Evolutionary conservation across 2,329 filamentous ascomycete species (phyloP).

Genomic region (Trichoderma lentiforme): DNA sequence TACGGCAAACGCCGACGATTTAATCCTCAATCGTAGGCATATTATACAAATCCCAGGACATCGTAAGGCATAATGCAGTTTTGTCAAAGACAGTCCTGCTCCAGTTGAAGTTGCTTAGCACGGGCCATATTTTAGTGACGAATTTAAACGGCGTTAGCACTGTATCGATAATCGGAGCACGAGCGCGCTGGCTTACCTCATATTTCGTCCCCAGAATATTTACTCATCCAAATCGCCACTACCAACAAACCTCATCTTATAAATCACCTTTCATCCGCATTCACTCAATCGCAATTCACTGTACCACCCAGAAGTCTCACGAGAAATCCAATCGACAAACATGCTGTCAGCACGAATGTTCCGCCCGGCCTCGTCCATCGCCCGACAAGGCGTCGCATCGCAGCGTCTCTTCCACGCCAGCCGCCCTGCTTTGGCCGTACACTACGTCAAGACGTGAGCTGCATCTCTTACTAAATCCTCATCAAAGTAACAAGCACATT

Average conservation of each 20-base stretch:
- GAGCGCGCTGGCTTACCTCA: constrained; percentile 3
- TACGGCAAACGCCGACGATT: not conserved
- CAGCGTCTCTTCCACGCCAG: constrained; percentile 36
- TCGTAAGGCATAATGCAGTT: not conserved
- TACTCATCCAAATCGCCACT: constrained; percentile 1
- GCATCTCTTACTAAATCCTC: not conserved
- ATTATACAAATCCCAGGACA: not conserved
- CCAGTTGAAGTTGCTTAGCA: no score
- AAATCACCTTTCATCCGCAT: not conserved
- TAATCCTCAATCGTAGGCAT: not conserved
- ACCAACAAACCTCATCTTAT: not conserved
- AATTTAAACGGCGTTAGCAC: not conserved
- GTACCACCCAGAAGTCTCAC: not conserved
- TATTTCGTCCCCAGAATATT: not conserved
- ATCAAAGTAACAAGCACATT: not conserved
- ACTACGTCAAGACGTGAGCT: constrained; percentile 39
- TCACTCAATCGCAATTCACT: not conserved
- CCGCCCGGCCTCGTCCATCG: constrained; percentile 22
- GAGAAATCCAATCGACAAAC: not conserved
- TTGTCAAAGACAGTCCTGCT: not conserved
- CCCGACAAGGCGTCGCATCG: constrained; percentile 19
- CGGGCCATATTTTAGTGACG: not conserved
- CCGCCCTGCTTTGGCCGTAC: constrained; percentile 43
- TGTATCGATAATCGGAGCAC: not conserved
- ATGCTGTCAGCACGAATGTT: constrained; percentile 7